Conservation (phyloP, 805 yeast genomes). For the Saccharomycopsis selenospora region DNA sequence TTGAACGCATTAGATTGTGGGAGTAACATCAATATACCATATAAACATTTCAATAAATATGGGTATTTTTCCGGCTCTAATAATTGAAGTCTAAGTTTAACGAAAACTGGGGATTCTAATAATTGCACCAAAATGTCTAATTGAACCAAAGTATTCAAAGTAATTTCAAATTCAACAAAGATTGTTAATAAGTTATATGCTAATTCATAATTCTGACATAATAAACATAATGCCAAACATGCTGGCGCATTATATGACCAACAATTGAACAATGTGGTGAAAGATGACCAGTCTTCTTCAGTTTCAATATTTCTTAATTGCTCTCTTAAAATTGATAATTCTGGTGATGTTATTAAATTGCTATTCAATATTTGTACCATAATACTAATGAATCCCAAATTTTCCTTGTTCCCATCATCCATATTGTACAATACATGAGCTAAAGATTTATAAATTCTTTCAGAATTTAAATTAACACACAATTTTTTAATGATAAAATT, state of each 20-base stretch:
- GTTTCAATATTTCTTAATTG: constrained; percentile 59
- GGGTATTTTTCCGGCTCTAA: constrained; percentile 81
- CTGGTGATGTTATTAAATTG: constrained; percentile 80
- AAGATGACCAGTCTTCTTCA: constrained; percentile 57
- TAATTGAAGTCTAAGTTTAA: constrained; percentile 78
- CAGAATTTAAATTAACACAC: constrained; percentile 74
- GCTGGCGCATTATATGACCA: constrained; percentile 94
- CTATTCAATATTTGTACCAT: constrained; percentile 85
- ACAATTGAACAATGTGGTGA: constrained; percentile 69
- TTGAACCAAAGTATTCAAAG: constrained; percentile 73
- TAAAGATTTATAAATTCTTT: constrained; percentile 71
- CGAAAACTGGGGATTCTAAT: constrained; percentile 87
- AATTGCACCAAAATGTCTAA: constrained; percentile 84
- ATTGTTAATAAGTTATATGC: constrained; percentile 76
- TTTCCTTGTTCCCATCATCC: constrained; percentile 33
- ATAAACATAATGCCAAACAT: constrained; percentile 71
- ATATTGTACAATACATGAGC: constrained; percentile 52
- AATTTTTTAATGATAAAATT: constrained; percentile 79
- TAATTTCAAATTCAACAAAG: constrained; percentile 76
- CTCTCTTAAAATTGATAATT: constrained; percentile 60
- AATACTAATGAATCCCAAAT: constrained; percentile 63
- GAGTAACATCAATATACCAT: constrained; percentile 85
- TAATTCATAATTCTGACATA: constrained; percentile 82
- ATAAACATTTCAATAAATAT: constrained; percentile 75
- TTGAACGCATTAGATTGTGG: constrained; percentile 91